A percentile compares a stretch with the other conserved stretches of the same genome.
Conservation (phyloP, 495 filamentous ascomycete genomes). For the Neurospora terricola region DNA sequence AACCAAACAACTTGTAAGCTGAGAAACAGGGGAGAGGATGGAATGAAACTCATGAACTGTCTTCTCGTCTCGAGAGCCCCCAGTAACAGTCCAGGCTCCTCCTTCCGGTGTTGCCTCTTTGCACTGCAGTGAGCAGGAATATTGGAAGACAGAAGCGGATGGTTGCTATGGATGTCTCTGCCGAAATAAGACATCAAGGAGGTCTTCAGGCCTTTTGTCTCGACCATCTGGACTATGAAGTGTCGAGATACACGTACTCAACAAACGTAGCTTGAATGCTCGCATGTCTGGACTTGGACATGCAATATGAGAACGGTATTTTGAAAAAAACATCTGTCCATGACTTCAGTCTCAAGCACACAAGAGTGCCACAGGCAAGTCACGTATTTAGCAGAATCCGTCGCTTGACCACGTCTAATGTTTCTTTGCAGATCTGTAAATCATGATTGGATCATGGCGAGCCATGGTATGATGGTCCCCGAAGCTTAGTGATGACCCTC, state of each 20-base stretch:
- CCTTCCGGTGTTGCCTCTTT: neutral
- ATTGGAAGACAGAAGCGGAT: neutral
- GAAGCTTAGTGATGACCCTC: neutral
- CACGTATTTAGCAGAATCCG: neutral
- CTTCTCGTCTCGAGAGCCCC: neutral
- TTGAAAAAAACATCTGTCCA: neutral
- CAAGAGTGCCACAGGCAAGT: neutral
- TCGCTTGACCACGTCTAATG: neutral
- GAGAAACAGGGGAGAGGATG: neutral
- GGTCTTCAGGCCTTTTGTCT: neutral
- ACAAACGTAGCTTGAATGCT: neutral
- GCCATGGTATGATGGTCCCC: no score
- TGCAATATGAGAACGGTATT: neutral
- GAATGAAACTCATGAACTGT: neutral
- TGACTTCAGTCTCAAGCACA: neutral
- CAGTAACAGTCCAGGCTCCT: neutral
- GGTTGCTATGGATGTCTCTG: neutral
- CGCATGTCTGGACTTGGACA: neutral
- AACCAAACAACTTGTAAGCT: neutral
- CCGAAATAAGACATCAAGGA: neutral
- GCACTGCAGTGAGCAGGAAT: neutral
- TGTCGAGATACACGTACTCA: neutral
- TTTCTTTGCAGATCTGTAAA: neutral
- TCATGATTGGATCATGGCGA: neutral
- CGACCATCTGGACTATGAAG: neutral